These are phyloP conservation scores for Isabelozyma rhagii DNA, from an alignment of 805 yeast species.

Conservation along the genomic window DNA sequence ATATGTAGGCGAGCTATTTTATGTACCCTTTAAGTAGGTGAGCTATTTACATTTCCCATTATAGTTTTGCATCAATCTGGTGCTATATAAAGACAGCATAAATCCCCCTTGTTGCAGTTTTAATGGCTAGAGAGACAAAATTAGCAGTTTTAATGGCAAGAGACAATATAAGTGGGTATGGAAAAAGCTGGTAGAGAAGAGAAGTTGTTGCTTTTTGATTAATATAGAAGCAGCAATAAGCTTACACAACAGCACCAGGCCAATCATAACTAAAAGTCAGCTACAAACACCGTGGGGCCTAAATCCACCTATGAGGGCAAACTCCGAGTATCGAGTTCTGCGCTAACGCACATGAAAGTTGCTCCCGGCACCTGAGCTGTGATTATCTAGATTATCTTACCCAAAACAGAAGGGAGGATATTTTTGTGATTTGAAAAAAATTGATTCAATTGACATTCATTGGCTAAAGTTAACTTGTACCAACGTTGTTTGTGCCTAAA, in stretches of 20 bases:
- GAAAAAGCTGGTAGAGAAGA: background rate
- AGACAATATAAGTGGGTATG: background rate
- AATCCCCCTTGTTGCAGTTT: background rate
- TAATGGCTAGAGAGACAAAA: background rate
- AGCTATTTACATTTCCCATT: background rate
- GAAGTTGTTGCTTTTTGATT: too few species aligned
- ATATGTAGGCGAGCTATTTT: background rate
- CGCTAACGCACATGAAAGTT: background rate
- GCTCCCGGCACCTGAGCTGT: background rate
- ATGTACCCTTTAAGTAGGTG: background rate
- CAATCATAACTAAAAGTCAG: too few species aligned
- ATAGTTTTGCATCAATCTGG: background rate
- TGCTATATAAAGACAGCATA: background rate
- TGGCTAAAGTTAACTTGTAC: background rate
- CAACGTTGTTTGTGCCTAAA: background rate
- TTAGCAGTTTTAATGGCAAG: background rate
- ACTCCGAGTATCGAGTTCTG: background rate
- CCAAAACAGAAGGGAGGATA: background rate
- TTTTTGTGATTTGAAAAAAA: background rate
- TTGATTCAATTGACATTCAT: background rate
- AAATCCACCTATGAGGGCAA: background rate
- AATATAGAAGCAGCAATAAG: too few species aligned
- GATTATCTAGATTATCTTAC: background rate
- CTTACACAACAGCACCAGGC: too few species aligned
- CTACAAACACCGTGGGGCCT: too few species aligned